Conservation (phyloP, 2,329 filamentous ascomycete species). For the Hysterium pulicare region DNA sequence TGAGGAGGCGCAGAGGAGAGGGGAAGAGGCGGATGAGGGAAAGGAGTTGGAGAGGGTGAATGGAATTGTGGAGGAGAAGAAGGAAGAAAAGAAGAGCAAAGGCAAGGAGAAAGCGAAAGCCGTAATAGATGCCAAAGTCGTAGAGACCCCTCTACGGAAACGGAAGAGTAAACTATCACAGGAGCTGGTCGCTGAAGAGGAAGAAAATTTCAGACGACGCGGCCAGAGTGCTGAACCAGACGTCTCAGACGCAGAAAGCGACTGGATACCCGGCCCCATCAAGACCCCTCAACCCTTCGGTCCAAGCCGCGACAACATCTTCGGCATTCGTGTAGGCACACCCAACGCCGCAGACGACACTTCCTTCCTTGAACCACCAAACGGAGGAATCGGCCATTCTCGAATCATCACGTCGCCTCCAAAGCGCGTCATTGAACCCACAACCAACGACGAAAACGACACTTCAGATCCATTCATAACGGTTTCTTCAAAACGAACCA, state of each 20-base stretch:
- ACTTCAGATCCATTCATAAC: conserved; percentile 22
- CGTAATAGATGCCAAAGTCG: conserved; percentile 11
- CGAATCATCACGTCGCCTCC: conserved; percentile 10
- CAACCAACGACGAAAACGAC: conserved; percentile 1
- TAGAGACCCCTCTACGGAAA: conserved; percentile 15
- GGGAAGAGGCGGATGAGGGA: conserved; percentile 45
- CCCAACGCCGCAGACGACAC: background rate
- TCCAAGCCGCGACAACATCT: conserved; percentile 22
- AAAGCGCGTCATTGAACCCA: conserved; percentile 13
- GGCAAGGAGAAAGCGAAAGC: conserved; percentile 23
- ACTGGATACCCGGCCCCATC: conserved; percentile 35
- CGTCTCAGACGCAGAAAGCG: conserved; percentile 29
- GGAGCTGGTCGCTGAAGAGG: conserved; percentile 17
- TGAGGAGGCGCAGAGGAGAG: conserved; percentile 52
- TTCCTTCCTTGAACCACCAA: background rate
- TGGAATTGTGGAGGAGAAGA: conserved; percentile 8
- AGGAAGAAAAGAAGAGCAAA: conserved; percentile 11
- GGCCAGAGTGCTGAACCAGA: conserved; percentile 21
- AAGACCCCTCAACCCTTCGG: conserved; percentile 15
- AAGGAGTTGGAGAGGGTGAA: conserved; percentile 9
- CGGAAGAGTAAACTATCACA: conserved; percentile 11
- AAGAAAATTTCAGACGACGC: conserved; percentile 27
- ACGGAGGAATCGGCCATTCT: background rate
- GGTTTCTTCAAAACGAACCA: conserved; percentile 16
- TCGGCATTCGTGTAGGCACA: conserved; percentile 17